Evolutionary conservation across 2,329 filamentous ascomycete species (phyloP).

Genomic region (Penicillium glabrum): DNA sequence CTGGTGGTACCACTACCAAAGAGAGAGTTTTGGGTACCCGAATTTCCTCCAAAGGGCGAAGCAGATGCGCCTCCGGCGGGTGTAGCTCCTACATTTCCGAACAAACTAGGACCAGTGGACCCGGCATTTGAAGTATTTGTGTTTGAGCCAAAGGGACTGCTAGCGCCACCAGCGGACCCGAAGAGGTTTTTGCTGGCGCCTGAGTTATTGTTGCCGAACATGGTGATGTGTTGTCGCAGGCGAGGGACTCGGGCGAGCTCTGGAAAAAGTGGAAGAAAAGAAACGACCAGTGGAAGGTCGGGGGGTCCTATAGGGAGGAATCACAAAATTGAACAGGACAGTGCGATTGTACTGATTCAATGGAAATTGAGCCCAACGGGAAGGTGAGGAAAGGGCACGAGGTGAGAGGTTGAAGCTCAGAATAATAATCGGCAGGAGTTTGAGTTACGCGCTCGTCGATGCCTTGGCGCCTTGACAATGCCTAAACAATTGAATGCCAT

Average conservation of each 20-base stretch:
- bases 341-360: slow-evolving; percentile 5
- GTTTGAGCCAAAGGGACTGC: slow-evolving; percentile 29
- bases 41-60: slow-evolving; percentile 35
- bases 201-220: slow-evolving; percentile 43
- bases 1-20: slow-evolving; percentile 27
- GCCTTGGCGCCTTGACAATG: slow-evolving; percentile 8
- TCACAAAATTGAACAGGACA: slow-evolving; percentile 5
- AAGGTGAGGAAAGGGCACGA: not conserved
- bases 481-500: not conserved
- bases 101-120: slow-evolving; percentile 28
- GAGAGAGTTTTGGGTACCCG: slow-evolving; percentile 22
- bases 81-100: slow-evolving; percentile 43
- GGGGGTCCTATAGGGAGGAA: slow-evolving; percentile 10
- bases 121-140: slow-evolving; percentile 27
- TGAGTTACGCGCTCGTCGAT: slow-evolving; percentile 19
- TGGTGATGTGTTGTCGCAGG: slow-evolving; percentile 24
- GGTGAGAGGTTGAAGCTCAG: slow-evolving; percentile 1
- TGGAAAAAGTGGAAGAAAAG: slow-evolving; percentile 18
- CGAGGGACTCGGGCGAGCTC: slow-evolving; percentile 24
- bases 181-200: slow-evolving; percentile 32
- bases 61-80: slow-evolving; percentile 31
- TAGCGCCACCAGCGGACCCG: slow-evolving; percentile 29
- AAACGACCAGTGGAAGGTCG: slow-evolving; percentile 11
- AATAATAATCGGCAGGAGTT: slow-evolving; percentile 28
- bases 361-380: slow-evolving; percentile 3